Evolutionary conservation across 2,329 filamentous ascomycete genomes (phyloP), one percentile per base, ranked within the genome.

Genomic region (Fonsecaea monophora): DNA sequence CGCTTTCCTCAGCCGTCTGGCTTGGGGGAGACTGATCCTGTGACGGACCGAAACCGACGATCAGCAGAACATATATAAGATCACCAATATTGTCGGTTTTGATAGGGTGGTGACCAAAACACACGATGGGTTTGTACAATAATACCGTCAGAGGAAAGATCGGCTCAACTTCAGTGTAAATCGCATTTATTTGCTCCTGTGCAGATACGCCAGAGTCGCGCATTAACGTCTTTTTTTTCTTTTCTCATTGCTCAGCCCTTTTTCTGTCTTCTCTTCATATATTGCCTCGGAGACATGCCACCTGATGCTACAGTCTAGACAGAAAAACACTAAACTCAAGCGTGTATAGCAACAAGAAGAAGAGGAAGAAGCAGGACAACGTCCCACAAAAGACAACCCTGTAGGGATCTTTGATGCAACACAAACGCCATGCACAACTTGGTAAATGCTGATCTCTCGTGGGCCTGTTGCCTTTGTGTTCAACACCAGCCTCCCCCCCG

Each of bases 251-350:
- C 18, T 50, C 45, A 21, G 8, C 45, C 13, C n/a, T 15, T 42
- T 25, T 50, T 30, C 45, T 50, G 45, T 50, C 40, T 45, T 21
- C 42, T 48, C 42, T 48, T 50, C 45, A 30, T 50, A 30, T 50
- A 25, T 50, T 50, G 45, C 45, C 45, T 50, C 21, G 25, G 2
- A 10, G 25, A 50, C 45, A 5, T 25, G 45, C 45, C 45, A 21
- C 45, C 45, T 50, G 45, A 50, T 25, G 45, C 45, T 50, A 50
- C 45, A 50, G 9, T 21, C 42, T 48, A 21, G 45, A 50, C 45
- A 50, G 18, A 25, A 30, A 30, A 5, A 12, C 42, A 50, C 18
- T 50, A 50, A 50, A 50, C 45, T 30, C 45, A 21, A 13, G 21
- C 45, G 45, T 50, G 45, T 21, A 50, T 30, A 50, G 25, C 45